A percentile compares a stretch with the other conserved stretches of the same genome.
These are phyloP conservation scores for Sporormia fimetaria DNA, from an alignment of 495 filamentous ascomycete genomes.

Conservation along the genomic window DNA sequence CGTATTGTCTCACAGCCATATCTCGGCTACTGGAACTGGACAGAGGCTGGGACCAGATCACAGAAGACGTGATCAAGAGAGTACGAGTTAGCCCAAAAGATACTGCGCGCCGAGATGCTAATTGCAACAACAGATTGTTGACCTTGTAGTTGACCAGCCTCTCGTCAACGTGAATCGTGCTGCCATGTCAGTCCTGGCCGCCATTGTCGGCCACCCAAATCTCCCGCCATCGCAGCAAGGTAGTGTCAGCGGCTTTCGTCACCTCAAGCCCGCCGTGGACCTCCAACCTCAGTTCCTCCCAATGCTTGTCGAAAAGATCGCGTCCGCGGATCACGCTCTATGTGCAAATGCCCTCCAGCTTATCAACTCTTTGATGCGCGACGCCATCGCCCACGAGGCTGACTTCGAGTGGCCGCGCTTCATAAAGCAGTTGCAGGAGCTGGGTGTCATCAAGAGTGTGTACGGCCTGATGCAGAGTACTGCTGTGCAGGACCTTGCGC, in stretches of 20 bases:
- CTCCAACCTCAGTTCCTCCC: constrained; percentile 88
- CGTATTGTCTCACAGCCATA: constrained; percentile 84
- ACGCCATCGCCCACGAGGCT: constrained; percentile 73
- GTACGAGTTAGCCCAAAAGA: constrained; percentile 35
- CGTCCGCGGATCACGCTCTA: constrained; percentile 88
- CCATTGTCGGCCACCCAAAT: constrained; percentile 77
- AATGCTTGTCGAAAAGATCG: constrained; percentile 77
- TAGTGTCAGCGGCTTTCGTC: constrained; percentile 46
- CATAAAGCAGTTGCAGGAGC: constrained; percentile 82
- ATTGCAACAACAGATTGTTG: constrained; percentile 52
- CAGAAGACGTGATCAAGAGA: constrained; percentile 55
- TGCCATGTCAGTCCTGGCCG: constrained; percentile 91
- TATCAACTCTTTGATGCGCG: constrained; percentile 89
- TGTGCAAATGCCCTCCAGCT: constrained; percentile 92
- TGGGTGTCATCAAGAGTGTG: constrained; percentile 86
- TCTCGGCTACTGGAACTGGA: constrained; percentile 82
- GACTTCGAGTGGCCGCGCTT: constrained; percentile 85
- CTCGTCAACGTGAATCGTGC: constrained; percentile 94
- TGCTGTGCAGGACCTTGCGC: constrained; percentile 84
- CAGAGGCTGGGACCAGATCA: constrained; percentile 85
- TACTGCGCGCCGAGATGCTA: not conserved
- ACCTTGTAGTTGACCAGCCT: constrained; percentile 88
- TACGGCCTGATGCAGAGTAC: constrained; percentile 86
- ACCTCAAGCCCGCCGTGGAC: constrained; percentile 83
- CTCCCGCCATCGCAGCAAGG: constrained; percentile 40